Evolutionary conservation across 148 eudicot genomes (phyloP).

Genomic region (Vaccinium corymbosum): DNA sequence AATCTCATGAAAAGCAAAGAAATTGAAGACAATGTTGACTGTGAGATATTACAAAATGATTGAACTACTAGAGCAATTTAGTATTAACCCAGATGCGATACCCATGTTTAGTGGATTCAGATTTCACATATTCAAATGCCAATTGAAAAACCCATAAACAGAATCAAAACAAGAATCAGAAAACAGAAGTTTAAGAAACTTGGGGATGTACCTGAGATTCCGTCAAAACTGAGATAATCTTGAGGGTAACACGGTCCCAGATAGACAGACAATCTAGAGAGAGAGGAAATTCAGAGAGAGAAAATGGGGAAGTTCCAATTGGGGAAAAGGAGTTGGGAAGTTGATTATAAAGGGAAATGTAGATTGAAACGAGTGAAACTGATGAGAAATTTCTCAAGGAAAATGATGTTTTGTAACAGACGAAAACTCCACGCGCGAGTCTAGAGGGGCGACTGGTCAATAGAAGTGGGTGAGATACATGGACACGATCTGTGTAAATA

Average conservation of each 20-base stretch:
- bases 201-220: slow-evolving; percentile 3
- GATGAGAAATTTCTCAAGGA: background rate
- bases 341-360: background rate
- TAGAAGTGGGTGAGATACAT: background rate
- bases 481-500: background rate
- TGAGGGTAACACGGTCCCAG: background rate
- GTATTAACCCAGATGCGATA: background rate
- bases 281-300: background rate
- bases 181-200: background rate
- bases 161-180: background rate
- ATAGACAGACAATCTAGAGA: background rate
- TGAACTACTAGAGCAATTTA: background rate
- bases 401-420: background rate
- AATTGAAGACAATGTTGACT: background rate
- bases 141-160: slow-evolving; percentile 9
- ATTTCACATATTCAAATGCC: background rate
- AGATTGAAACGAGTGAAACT: background rate
- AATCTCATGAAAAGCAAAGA: background rate
- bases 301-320: background rate
- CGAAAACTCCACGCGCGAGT: background rate
- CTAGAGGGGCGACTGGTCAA: background rate
- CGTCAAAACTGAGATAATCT: background rate
- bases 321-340: background rate
- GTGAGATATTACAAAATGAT: background rate
- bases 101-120: background rate